Conservation (phyloP, 768 basidiomycete species). For the Hypsizygus marmoreus region DNA sequence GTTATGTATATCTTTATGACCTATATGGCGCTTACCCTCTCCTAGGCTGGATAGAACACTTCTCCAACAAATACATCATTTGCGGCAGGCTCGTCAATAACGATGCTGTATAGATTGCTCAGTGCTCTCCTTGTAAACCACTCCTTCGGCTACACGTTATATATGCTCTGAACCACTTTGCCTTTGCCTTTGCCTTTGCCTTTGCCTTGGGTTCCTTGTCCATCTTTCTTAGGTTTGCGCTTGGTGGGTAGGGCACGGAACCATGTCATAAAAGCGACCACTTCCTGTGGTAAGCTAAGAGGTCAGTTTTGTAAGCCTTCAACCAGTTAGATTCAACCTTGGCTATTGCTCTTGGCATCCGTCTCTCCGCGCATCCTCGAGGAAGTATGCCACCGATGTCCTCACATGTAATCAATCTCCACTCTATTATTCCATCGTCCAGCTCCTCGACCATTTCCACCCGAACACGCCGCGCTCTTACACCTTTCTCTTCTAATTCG, state of each 20-base stretch:
- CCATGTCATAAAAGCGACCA: not conserved
- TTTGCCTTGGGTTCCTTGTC: not conserved
- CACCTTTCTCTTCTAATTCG: conserved; percentile 55
- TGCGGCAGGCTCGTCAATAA: conserved; percentile 90
- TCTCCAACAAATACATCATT: conserved; percentile 88
- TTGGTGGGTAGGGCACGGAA: not conserved
- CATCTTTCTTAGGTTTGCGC: not conserved
- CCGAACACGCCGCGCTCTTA: conserved; percentile 54
- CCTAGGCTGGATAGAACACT: conserved; percentile 91
- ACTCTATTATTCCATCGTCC: conserved; percentile 53
- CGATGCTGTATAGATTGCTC: conserved; percentile 43
- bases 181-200: not conserved
- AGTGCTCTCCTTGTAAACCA: conserved; percentile 15
- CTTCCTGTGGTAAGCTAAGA: conserved; percentile 6
- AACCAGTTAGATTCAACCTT: conserved; percentile 36
- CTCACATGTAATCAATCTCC: conserved; percentile 62
- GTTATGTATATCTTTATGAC: conserved; percentile 14
- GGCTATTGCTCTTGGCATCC: conserved; percentile 50
- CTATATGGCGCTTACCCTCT: conserved; percentile 3
- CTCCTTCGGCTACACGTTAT: not conserved
- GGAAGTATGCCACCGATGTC: conserved; percentile 59
- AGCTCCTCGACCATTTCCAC: conserved; percentile 58
- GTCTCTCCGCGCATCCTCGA: conserved; percentile 45
- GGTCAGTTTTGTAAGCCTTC: not conserved
- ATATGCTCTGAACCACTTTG: conserved; percentile 1